Conservation (phyloP, 2,329 filamentous ascomycete species). For the Stagonosporopsis tanaceti region DNA sequence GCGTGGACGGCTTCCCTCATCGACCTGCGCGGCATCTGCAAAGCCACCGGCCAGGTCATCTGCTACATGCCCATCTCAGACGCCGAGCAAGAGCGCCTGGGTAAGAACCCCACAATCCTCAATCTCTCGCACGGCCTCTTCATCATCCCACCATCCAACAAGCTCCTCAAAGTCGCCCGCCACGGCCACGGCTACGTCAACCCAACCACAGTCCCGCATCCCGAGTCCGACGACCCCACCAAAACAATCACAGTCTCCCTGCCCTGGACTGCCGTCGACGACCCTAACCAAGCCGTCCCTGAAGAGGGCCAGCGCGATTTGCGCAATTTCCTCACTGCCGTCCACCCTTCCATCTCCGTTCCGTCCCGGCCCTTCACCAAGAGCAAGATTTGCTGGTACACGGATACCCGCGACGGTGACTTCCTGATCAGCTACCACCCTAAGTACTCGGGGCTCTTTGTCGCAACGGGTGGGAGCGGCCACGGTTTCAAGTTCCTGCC, state of each 20-base stretch:
- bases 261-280: slow-evolving; percentile 62
- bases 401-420: slow-evolving; percentile 63
- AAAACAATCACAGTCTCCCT: slow-evolving; percentile 57
- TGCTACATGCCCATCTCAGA: slow-evolving; percentile 78
- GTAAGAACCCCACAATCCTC: slow-evolving; percentile 73
- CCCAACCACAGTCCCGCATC: slow-evolving; percentile 56
- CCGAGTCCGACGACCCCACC: slow-evolving; percentile 49
- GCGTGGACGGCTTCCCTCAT: slow-evolving; percentile 85
- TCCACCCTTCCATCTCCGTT: slow-evolving; percentile 43
- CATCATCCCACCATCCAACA: slow-evolving; percentile 70
- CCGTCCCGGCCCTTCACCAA: slow-evolving; percentile 54
- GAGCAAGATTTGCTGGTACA: slow-evolving; percentile 64
- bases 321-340: slow-evolving; percentile 40
- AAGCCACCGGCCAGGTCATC: slow-evolving; percentile 83
- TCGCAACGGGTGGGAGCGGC: slow-evolving; percentile 68
- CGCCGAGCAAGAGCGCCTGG: slow-evolving; percentile 72
- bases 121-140: slow-evolving; percentile 77
- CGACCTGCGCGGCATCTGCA: slow-evolving; percentile 77
- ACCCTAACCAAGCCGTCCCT: slow-evolving; percentile 45
- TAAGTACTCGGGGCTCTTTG: slow-evolving; percentile 59
- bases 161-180: slow-evolving; percentile 58
- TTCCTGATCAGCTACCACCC: slow-evolving; percentile 64
- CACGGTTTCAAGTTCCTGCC: slow-evolving; percentile 71
- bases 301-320: slow-evolving; percentile 43
- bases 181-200: slow-evolving; percentile 61